Conservation (phyloP, 1,284 basidiomycete species). For the Sanghuangporus baumii region DNA sequence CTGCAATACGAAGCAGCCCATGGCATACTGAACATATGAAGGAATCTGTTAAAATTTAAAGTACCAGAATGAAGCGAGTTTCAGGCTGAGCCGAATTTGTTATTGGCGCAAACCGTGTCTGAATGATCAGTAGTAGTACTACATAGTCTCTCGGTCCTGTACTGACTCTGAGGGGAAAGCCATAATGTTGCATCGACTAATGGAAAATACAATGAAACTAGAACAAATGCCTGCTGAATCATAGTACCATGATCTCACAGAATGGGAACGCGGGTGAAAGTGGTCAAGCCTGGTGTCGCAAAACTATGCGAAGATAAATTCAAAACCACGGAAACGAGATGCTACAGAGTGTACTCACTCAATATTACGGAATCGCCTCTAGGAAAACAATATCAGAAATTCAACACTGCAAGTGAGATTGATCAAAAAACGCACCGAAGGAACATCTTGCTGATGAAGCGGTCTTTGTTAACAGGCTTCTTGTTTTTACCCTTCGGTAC, state of each 20-base stretch:
- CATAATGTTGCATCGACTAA: too few relatives aligned
- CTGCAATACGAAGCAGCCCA: not conserved
- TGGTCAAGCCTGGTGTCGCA: constrained; percentile 75
- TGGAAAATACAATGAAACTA: too few relatives aligned
- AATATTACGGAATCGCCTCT: constrained; percentile 95
- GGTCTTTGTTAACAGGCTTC: constrained; percentile 98
- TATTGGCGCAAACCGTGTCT: too few relatives aligned
- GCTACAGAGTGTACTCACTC: constrained; percentile 48
- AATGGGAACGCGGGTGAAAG: not conserved
- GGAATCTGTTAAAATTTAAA: too few relatives aligned
- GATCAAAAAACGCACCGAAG: constrained; percentile 49
- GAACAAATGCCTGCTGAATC: too few relatives aligned
- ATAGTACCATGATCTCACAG: not conserved
- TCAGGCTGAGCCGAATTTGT: too few relatives aligned
- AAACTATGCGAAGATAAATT: constrained; percentile 43
- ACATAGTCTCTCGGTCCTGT: too few relatives aligned
- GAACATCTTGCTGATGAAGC: constrained; percentile 99
- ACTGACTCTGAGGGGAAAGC: too few relatives aligned
- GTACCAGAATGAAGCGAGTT: too few relatives aligned
- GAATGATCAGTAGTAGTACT: too few relatives aligned
- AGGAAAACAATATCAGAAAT: constrained; percentile 18
- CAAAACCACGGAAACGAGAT: constrained; percentile 9
- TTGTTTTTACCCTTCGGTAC: constrained; percentile 97
- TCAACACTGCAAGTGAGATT: not conserved
- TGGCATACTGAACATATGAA: too few relatives aligned